phyloP scores from a whole-genome alignment of 2,329 filamentous ascomycete species.

The Podosphaera xanthii region DNA sequence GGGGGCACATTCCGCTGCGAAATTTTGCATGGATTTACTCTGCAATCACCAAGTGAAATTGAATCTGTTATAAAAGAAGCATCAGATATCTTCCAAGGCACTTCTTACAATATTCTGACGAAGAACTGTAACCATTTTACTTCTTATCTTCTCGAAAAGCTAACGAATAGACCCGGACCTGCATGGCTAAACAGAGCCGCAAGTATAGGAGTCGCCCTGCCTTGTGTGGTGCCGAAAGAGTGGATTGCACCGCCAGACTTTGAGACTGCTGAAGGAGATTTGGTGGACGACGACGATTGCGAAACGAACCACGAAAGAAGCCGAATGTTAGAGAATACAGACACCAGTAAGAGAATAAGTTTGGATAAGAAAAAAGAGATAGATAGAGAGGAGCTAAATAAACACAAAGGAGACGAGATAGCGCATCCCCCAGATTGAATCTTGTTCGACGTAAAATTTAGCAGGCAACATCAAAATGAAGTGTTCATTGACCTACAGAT shows the following conservation, averaged over 20 bases:
- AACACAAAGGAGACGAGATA: slow-evolving; percentile 20
- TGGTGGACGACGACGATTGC: slow-evolving; percentile 25
- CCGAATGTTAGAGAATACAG: slow-evolving; percentile 28
- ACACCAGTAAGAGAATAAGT: slow-evolving; percentile 12
- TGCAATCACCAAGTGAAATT: slow-evolving; percentile 45
- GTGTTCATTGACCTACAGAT: too few relatives aligned
- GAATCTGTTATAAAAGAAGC: slow-evolving; percentile 44
- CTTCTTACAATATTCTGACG: slow-evolving; percentile 58
- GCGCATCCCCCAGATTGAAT: slow-evolving; percentile 3
- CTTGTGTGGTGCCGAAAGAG: slow-evolving; percentile 60
- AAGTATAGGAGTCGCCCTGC: slow-evolving; percentile 58
- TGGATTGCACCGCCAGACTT: slow-evolving; percentile 65
- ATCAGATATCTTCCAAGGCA: slow-evolving; percentile 51
- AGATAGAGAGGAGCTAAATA: slow-evolving; percentile 21
- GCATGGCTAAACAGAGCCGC: slow-evolving; percentile 64
- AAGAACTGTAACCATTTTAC: slow-evolving; percentile 85
- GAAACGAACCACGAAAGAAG: slow-evolving; percentile 25
- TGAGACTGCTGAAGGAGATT: slow-evolving; percentile 46
- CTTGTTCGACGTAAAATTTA: too few relatives aligned
- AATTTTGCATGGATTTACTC: slow-evolving; percentile 59
- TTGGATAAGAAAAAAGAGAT: slow-evolving; percentile 7
- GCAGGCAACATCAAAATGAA: too few relatives aligned
- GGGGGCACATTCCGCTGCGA: slow-evolving; percentile 55
- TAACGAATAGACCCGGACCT: slow-evolving; percentile 49
- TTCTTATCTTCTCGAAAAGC: slow-evolving; percentile 45